phyloP scores from a whole-genome alignment of 2,329 filamentous ascomycete genomes.

The Penicillium sp. region DNA sequence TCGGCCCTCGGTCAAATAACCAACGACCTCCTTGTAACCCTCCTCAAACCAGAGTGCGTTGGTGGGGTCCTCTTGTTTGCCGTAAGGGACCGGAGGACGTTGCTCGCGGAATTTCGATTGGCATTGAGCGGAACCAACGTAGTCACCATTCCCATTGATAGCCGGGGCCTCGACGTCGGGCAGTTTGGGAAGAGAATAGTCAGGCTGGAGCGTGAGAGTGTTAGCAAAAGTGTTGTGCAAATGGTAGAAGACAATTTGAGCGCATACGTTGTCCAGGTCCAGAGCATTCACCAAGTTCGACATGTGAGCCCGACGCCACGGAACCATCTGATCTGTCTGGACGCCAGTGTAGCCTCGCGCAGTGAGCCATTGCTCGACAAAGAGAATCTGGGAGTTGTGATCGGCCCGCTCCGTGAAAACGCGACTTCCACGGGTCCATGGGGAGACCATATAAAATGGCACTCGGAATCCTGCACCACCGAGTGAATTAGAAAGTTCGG shows the following conservation, averaged over 20 bases:
- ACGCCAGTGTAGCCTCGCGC: conserved; percentile 40
- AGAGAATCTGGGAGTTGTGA: conserved; percentile 52
- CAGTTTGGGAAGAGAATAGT: conserved; percentile 45
- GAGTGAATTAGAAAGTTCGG: not conserved
- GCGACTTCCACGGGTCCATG: conserved; percentile 50
- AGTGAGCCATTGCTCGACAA: conserved; percentile 48
- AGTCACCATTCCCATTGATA: conserved; percentile 39
- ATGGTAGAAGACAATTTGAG: not conserved
- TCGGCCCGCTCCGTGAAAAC: conserved; percentile 52
- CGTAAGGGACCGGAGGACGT: conserved; percentile 47
- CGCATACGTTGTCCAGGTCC: conserved; percentile 37
- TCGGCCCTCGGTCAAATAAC: conserved; percentile 50
- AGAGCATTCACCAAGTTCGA: conserved; percentile 45
- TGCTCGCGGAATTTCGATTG: conserved; percentile 33
- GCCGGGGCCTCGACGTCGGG: conserved; percentile 43
- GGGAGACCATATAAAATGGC: conserved; percentile 52
- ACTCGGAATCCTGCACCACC: conserved; percentile 41
- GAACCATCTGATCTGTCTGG: conserved; percentile 39
- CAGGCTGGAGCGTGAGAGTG: conserved; percentile 30
- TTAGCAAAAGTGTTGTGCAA: not conserved
- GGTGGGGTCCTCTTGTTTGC: conserved; percentile 32
- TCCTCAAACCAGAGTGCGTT: conserved; percentile 42
- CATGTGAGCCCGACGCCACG: conserved; percentile 46
- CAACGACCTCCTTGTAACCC: conserved; percentile 50
- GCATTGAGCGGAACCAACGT: conserved; percentile 43